Conservation (phyloP, 2,329 filamentous ascomycete genomes). For the Colletotrichum aenigma region DNA sequence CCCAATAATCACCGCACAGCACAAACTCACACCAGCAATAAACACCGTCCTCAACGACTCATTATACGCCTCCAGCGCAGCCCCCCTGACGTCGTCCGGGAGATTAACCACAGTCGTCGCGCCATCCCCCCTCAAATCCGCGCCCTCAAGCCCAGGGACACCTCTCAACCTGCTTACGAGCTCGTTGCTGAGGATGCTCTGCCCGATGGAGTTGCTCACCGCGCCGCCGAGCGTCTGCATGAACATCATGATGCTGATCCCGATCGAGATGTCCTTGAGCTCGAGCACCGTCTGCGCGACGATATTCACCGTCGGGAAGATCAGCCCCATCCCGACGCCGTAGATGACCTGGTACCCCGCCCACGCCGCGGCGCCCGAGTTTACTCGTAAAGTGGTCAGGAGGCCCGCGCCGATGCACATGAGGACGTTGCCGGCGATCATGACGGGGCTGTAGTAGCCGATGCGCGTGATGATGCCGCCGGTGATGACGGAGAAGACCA, state of each 20-base stretch:
- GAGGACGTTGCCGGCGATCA: slow-evolving; percentile 37
- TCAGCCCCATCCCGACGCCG: slow-evolving; percentile 47
- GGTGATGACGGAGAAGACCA: slow-evolving; percentile 25
- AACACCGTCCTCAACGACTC: slow-evolving; percentile 62
- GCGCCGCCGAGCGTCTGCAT: slow-evolving; percentile 49
- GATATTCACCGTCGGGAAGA: slow-evolving; percentile 49
- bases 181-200: slow-evolving; percentile 48
- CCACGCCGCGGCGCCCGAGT: slow-evolving; percentile 36
- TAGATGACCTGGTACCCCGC: slow-evolving; percentile 48
- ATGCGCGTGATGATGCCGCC: slow-evolving; percentile 29
- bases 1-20: slow-evolving; percentile 58
- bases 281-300: slow-evolving; percentile 50
- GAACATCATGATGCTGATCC: slow-evolving; percentile 48
- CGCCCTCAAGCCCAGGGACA: slow-evolving; percentile 29
- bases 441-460: slow-evolving; percentile 47
- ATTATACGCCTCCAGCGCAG: slow-evolving; percentile 59
- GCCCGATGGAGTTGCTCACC: slow-evolving; percentile 48
- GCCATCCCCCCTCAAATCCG: slow-evolving; percentile 16
- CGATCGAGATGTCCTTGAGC: slow-evolving; percentile 44
- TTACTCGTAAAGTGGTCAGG: slow-evolving; percentile 38
- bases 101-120: slow-evolving; percentile 25
- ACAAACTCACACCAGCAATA: slow-evolving; percentile 61
- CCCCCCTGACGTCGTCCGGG: slow-evolving; percentile 20
- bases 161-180: slow-evolving; percentile 36
- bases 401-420: slow-evolving; percentile 42